These are phyloP conservation scores for Paramecium pentaurelia DNA, from an alignment of 73 alveolate species.

Conservation along the genomic window DNA sequence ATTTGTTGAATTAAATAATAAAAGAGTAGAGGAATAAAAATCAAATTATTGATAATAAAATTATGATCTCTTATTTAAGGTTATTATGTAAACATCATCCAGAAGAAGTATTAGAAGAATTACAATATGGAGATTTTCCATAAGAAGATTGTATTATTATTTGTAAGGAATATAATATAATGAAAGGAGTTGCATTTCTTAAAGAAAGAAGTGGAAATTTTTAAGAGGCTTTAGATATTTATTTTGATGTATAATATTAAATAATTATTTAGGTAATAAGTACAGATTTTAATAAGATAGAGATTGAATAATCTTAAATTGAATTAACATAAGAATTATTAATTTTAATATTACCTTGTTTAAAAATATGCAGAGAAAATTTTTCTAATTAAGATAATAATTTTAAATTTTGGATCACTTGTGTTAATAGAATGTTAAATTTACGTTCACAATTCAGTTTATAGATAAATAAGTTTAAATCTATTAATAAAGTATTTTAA, in stretches of 20 bases:
- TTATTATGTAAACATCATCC: not conserved
- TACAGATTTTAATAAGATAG: not conserved
- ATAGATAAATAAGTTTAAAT: not conserved
- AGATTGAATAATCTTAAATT: not conserved
- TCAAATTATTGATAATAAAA: not conserved
- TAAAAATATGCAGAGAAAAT: not conserved
- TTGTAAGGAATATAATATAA: not conserved
- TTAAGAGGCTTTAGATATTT: not conserved
- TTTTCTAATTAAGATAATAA: not conserved
- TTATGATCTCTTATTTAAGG: not conserved
- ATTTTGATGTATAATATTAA: not conserved
- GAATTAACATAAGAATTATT: not conserved
- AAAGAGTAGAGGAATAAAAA: not conserved
- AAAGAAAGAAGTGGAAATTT: not conserved
- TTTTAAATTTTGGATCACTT: not conserved
- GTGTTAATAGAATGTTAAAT: not conserved
- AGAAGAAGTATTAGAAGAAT: not conserved
- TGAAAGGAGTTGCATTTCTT: not conserved
- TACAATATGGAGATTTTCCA: slow-evolving; percentile 9
- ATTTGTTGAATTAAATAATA: not conserved
- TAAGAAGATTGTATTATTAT: not conserved
- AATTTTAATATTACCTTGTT: not conserved
- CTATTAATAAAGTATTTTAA: not conserved
- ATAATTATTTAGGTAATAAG: not conserved
- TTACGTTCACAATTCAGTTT: not conserved